A percentile compares a stretch with the other conserved stretches of the same genome.
Evolutionary conservation across 2,329 filamentous ascomycete genomes (phyloP).

Genomic region (Cryphonectria radicalis): DNA sequence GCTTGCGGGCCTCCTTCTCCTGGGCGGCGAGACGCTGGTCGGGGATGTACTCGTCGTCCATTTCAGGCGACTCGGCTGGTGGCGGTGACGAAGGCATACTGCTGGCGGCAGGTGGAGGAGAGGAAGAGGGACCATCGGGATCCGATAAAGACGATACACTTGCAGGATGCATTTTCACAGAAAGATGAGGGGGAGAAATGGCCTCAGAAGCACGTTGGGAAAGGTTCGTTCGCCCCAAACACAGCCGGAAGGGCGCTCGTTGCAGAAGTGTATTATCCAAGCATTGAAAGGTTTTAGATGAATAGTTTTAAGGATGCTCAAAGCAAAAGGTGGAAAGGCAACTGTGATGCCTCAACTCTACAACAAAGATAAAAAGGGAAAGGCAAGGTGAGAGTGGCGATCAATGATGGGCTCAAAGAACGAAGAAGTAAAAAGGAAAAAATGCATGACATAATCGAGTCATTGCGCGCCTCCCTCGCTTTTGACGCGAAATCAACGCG

Average conservation of each 20-base stretch:
- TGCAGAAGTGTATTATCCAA: background rate
- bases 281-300: background rate
- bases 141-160: constrained; percentile 10
- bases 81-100: constrained; percentile 47
- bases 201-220: background rate
- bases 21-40: constrained; percentile 41
- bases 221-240: constrained; percentile 10
- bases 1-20: constrained; percentile 50
- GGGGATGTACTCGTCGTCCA: constrained; percentile 34
- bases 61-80: constrained; percentile 31
- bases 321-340: background rate
- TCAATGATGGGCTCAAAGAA: background rate
- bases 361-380: background rate
- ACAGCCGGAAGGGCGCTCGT: background rate
- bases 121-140: constrained; percentile 5
- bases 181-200: background rate
- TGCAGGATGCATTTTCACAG: constrained; percentile 16
- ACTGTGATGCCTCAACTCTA: background rate
- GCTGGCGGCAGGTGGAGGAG: constrained; percentile 28
- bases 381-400: background rate
- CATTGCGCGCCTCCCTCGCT: background rate
- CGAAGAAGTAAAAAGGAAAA: background rate
- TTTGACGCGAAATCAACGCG: constrained; percentile 18
- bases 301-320: background rate
- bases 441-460: constrained; percentile 18